Evolutionary conservation across 2,329 filamentous ascomycete genomes (phyloP), one percentile per base, ranked within the genome.

Genomic region (Diaporthe ilicicola): DNA sequence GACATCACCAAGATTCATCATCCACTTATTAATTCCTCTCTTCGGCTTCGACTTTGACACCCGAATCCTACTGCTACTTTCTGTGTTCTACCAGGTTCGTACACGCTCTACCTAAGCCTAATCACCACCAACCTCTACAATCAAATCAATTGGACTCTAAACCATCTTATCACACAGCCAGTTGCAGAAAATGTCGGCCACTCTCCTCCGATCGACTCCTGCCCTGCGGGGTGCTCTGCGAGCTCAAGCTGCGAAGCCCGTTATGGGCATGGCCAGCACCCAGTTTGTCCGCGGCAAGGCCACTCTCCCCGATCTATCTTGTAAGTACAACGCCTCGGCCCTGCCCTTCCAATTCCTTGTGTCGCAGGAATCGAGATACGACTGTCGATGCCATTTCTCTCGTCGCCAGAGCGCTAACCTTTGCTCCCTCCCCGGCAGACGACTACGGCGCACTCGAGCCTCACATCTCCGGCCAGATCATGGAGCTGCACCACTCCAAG

Each of bases 371-470:
- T 9, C 4, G 32, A 34, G 32, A 34, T 34, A 9, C 32, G 32
- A 34, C 9, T 8, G 27, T 27, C 44, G 19, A n/a, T 32, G 39
- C 68, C 72, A n/a, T 69, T 24, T 19, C 5, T 34, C 8, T 1
- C n/a, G 2, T 24, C 61, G n/a, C 22, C 13, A 19, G 27, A 22
- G 22, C 10, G 29, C 53, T 72, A 48, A 75, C 62, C 7, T 8
- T 29, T 10, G 4, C 17, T 27, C 44, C 8, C n/a, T n/a, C 13
- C 19, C 4, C 44, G 19, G 32, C 75, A 97, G 95, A 98, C 81
- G 96, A 98, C 88, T 99, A 98, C 83, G 94, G 92, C 80, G 96
- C 95, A 66, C 94, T 99, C 78, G 96, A 99, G 86, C 90, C 90
- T 64, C 88, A 90, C 82, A 94, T 95, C 83, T 93, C 91, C 42